These are phyloP conservation scores for Hygrocybe punicea DNA, from an alignment of 768 basidiomycete species.

Conservation along the genomic window DNA sequence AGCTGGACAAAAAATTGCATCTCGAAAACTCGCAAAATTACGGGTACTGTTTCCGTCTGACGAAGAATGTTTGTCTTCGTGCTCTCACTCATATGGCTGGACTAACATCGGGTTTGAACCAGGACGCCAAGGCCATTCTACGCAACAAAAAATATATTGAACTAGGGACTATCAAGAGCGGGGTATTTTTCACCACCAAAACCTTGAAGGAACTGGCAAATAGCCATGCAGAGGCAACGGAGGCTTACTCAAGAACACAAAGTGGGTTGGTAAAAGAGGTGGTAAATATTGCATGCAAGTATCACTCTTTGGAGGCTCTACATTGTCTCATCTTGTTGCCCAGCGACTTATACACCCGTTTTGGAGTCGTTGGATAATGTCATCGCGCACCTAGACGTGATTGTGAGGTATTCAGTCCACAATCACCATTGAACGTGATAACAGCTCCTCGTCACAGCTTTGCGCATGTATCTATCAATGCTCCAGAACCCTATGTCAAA, in stretches of 20 bases:
- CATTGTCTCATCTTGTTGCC: background rate
- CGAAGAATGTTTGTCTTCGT: slow-evolving; percentile 68
- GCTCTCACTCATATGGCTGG: background rate
- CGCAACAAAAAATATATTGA: slow-evolving; percentile 73
- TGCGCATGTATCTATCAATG: slow-evolving; percentile 85
- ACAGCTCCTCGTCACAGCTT: slow-evolving; percentile 51
- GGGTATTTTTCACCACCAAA: slow-evolving; percentile 84
- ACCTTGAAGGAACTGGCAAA: slow-evolving; percentile 67
- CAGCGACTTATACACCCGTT: slow-evolving; percentile 89
- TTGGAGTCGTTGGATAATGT: slow-evolving; percentile 80
- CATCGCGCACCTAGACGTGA: slow-evolving; percentile 88
- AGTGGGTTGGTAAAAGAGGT: slow-evolving; percentile 85
- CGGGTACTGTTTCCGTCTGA: slow-evolving; percentile 90
- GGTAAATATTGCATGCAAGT: slow-evolving; percentile 83
- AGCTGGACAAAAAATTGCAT: slow-evolving; percentile 93
- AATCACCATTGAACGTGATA: background rate
- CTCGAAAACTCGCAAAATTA: slow-evolving; percentile 86
- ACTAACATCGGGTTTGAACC: slow-evolving; percentile 2
- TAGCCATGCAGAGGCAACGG: slow-evolving; percentile 64
- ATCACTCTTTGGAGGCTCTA: background rate
- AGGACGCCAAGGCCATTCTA: slow-evolving; percentile 78
- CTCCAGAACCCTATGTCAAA: slow-evolving; percentile 85
- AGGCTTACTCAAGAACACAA: slow-evolving; percentile 73
- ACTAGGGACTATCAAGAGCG: slow-evolving; percentile 78
- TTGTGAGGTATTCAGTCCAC: slow-evolving; percentile 61